A percentile compares a stretch with the other conserved stretches of the same genome.
Evolutionary conservation across 306 rosid species (phyloP).

Genomic region (Albizia julibrissin): DNA sequence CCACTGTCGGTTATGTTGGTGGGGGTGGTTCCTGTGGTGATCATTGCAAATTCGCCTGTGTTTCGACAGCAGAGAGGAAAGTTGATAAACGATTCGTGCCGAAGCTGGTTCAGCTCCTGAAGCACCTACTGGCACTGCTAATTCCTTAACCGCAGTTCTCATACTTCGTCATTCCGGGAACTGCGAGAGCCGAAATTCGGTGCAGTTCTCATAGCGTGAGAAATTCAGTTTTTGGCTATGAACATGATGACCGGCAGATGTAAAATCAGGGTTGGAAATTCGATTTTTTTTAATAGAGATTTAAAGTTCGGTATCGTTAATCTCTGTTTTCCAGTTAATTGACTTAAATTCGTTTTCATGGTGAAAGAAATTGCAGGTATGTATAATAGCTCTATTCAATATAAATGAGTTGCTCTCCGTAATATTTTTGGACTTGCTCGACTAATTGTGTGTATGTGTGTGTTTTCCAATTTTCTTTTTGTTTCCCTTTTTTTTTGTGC

Average conservation of each 20-base stretch:
- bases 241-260: neutral
- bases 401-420: neutral
- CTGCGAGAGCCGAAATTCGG: neutral
- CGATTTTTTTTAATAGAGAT: neutral
- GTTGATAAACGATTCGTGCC: slow-evolving; percentile 51
- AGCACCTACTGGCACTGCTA: slow-evolving; percentile 58
- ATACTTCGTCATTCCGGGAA: neutral
- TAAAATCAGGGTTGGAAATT: no score
- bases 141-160: neutral
- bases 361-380: neutral
- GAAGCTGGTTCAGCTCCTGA: slow-evolving; percentile 60
- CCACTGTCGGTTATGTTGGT: neutral
- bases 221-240: neutral
- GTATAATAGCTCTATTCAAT: neutral
- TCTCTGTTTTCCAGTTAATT: neutral
- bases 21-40: neutral
- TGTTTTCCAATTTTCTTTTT: neutral
- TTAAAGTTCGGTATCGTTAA: neutral
- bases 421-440: neutral
- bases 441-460: no score
- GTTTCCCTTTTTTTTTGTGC: no score
- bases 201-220: neutral
- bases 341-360: neutral
- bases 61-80: slow-evolving; percentile 51
- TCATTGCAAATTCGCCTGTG: slow-evolving; percentile 56